Base-by-base conservation (phyloP, 2,329 filamentous ascomycete genomes). In the Paraphoma sp. region DNA sequence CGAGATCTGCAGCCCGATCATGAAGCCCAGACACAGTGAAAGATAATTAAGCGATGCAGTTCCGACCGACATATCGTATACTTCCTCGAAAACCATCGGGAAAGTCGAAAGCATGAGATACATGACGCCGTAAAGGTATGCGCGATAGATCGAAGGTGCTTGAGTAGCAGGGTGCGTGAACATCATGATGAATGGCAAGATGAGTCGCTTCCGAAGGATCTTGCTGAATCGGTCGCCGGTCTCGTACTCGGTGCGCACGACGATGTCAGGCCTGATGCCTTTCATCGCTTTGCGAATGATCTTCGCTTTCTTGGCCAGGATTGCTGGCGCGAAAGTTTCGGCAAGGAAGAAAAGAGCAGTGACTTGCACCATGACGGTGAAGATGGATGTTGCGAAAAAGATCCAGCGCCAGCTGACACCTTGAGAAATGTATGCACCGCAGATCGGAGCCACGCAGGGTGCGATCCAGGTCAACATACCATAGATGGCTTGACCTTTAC, bases 321-420 rank as follows among this genome's bases (percentile, higher is more conserved):
- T 75, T 2, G 76, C 63, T 0, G 81, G 79, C 1, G 77, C 78
- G 61, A 82, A 84, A 0, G 81, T 82, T 61, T 84, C 82, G 18
- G 68, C 65, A 58, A 87, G 80, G 62, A 88, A 82, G 68, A 87
- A 83, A 42, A 89, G 74, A 6, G 88, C 88, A 0, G 82, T 75
- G 17, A 83, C 49, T 67, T 89, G 87, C 48, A 91, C 83, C 16
- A 84, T 58, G 3, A 81, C 86, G 57, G 86, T 85, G 12, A 79
- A 79, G 55, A 90, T 87, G 1, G 86, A 86, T 1, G 86, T 88
- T 0, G 85, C 81, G 77, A 84, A 90, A 76, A 91, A 92, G 12
- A 87, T 84, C 89, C 89, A 92, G 40, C 88, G 84, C 89, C 89
- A 91, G 2, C 74, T 78, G 3, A 55, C 64, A 10, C 58, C 53